Evolutionary conservation across 257 asterid genomes (phyloP), one percentile per base, ranked within the genome.

Genomic region (Solanum dulcamara): DNA sequence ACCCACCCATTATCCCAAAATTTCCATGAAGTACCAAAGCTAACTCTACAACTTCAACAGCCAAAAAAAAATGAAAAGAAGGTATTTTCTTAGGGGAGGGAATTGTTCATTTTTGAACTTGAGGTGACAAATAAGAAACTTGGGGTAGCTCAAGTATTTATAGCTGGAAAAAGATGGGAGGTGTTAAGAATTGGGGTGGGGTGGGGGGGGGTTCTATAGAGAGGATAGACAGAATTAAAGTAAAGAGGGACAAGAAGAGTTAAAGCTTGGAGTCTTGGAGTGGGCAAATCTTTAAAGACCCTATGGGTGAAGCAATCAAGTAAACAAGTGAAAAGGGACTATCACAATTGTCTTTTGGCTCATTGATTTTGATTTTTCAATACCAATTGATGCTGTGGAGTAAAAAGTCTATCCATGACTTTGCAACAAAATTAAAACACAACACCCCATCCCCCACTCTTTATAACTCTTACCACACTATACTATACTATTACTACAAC

Each of bases 251-350:
- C 81, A 60, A 72, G 74, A 46, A 37, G 86, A 82, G 80, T 90
- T 85, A 90, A 86, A 86, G 89, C 90, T 88, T 89, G 90, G 94
- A 92, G 94, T 88, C 90, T 89, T 86, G 88, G 93, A 90, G 92
- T 90, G 94, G 93, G 87, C 89, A 89, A 75, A 87, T 89, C 91
- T 86, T 90, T 90, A 89, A 92, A 85, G 88, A 79, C 66, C 85
- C 83, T 84, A 84, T 85, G 64, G 80, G 80, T 84, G 87, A 89
- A 83, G 88, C 84, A 83, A 88, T 88, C 87, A 72, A 87, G 87
- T 86, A 57, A 79, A 50, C 22, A 44, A 71, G 83, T 85, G 48
- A 83, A 83, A 82, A 60, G 46, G 38, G 79, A 44, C 59, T 40
- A 37, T 82, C 85, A 48, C 10, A 57, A 35, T 81, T 81, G 33